Evolutionary conservation across 1,284 basidiomycete genomes (phyloP).

Genomic region (Microbotryum silenes-acaulis): DNA sequence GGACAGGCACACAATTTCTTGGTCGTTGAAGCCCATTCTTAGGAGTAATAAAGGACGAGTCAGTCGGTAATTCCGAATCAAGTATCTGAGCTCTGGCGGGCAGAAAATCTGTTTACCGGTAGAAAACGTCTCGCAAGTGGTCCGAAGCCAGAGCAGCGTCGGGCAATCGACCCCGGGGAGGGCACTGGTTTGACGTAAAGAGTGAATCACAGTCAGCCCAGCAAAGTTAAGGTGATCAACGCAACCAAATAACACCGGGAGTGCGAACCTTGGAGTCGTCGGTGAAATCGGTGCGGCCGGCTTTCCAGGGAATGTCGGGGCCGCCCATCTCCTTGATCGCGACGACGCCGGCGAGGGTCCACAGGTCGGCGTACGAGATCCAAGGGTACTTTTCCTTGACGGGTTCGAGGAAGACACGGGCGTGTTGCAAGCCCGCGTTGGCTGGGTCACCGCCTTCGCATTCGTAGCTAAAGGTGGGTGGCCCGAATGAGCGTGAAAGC

Average conservation of each 20-base stretch:
- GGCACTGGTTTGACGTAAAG: conserved; percentile 13
- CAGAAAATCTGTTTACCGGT: conserved; percentile 46
- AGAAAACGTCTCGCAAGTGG: conserved; percentile 84
- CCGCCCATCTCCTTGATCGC: conserved; percentile 74
- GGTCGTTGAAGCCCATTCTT: conserved; percentile 45
- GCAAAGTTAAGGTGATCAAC: not conserved
- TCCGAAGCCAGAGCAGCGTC: conserved; percentile 76
- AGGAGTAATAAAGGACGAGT: not conserved
- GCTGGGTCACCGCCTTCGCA: conserved; percentile 77
- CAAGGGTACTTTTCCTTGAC: conserved; percentile 77
- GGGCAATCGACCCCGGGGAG: conserved; percentile 90
- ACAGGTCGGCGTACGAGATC: conserved; percentile 83
- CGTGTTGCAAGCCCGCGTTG: conserved; percentile 55
- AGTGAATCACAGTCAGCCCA: not conserved
- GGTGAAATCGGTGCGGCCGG: conserved; percentile 71
- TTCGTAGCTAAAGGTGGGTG: conserved; percentile 54
- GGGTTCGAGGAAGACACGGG: conserved; percentile 75
- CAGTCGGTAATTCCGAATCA: not conserved
- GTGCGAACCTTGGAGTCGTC: conserved; percentile 42
- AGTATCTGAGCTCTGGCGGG: conserved; percentile 37
- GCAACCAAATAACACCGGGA: not conserved
- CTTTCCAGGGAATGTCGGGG: conserved; percentile 76
- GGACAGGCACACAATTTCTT: conserved; percentile 52
- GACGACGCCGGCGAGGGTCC: conserved; percentile 79
- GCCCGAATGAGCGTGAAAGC: not conserved